These are phyloP conservation scores for Sanghuangporus weigelae DNA, from an alignment of 1,284 basidiomycete genomes.

Conservation along the genomic window DNA sequence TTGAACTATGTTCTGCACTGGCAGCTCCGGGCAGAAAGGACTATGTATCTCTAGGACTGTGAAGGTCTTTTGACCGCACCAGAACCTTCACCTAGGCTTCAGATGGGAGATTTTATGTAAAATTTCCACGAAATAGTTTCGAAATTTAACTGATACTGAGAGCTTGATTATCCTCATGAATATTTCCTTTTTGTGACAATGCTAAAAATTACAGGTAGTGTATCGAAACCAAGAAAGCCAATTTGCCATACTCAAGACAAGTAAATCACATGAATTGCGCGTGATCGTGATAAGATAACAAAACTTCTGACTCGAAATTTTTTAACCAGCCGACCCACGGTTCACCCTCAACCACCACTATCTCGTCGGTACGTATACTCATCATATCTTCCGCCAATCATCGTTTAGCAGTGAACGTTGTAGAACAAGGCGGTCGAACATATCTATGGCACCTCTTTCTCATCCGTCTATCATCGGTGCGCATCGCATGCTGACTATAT, in stretches of 20 bases:
- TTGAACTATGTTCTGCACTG: too few relatives aligned
- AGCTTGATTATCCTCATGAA: too few relatives aligned
- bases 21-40: too few relatives aligned
- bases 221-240: not conserved
- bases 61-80: too few relatives aligned
- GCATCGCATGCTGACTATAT: slow-evolving; percentile 3
- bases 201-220: too few relatives aligned
- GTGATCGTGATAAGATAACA: not conserved
- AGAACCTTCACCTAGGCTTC: too few relatives aligned
- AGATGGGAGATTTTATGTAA: too few relatives aligned
- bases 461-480: slow-evolving; percentile 8
- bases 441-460: slow-evolving; percentile 7
- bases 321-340: not conserved
- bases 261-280: not conserved
- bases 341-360: not conserved
- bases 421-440: not conserved
- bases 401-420: not conserved
- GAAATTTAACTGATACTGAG: too few relatives aligned
- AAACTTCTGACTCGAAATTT: not conserved
- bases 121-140: too few relatives aligned
- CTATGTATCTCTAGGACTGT: too few relatives aligned
- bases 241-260: not conserved
- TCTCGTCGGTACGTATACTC: not conserved
- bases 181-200: too few relatives aligned
- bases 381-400: not conserved